Percentiles rank a stretch among this genome's conserved stretches.
These are phyloP conservation scores for Cryptococcus maquisensis DNA, from an alignment of 1,284 basidiomycete species.

Conservation along the genomic window DNA sequence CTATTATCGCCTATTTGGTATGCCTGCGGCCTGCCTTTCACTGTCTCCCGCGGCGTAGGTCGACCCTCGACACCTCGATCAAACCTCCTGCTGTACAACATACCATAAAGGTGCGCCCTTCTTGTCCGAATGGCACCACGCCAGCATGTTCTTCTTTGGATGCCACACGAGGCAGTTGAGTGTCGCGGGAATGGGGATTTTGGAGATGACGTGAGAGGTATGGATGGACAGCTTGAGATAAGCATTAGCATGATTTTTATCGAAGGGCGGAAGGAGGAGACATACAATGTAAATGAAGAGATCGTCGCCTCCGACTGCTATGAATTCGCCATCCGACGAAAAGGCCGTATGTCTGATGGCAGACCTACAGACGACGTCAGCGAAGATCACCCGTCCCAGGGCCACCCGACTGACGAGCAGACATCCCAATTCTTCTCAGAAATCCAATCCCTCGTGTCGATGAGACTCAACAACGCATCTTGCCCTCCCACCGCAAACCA, in stretches of 20 bases:
- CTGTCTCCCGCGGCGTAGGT: too few relatives aligned
- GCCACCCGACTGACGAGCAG: slow-evolving; percentile 24
- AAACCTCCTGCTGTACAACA: slow-evolving; percentile 25
- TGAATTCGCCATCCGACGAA: slow-evolving; percentile 37
- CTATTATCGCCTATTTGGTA: background rate
- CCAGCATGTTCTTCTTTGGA: slow-evolving; percentile 33
- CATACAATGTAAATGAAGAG: slow-evolving; percentile 29
- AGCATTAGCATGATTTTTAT: background rate
- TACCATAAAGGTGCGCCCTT: slow-evolving; percentile 27
- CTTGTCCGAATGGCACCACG: slow-evolving; percentile 23
- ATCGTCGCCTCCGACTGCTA: slow-evolving; percentile 42
- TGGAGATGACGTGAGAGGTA: slow-evolving; percentile 24
- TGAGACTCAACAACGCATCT: slow-evolving; percentile 36
- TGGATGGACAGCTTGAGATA: slow-evolving; percentile 26
- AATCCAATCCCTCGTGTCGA: slow-evolving; percentile 37
- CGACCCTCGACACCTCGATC: background rate
- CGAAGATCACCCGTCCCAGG: background rate
- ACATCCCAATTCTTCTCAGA: slow-evolving; percentile 35
- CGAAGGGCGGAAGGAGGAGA: background rate
- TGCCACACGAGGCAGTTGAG: slow-evolving; percentile 37
- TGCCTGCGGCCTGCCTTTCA: too few relatives aligned
- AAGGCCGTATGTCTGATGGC: slow-evolving; percentile 39
- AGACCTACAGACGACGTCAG: slow-evolving; percentile 11
- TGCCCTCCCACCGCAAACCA: slow-evolving; percentile 39
- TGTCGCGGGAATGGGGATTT: slow-evolving; percentile 23